Evolutionary conservation across 2,329 filamentous ascomycete genomes (phyloP).

Genomic region (Coniochaeta pulveracea): DNA sequence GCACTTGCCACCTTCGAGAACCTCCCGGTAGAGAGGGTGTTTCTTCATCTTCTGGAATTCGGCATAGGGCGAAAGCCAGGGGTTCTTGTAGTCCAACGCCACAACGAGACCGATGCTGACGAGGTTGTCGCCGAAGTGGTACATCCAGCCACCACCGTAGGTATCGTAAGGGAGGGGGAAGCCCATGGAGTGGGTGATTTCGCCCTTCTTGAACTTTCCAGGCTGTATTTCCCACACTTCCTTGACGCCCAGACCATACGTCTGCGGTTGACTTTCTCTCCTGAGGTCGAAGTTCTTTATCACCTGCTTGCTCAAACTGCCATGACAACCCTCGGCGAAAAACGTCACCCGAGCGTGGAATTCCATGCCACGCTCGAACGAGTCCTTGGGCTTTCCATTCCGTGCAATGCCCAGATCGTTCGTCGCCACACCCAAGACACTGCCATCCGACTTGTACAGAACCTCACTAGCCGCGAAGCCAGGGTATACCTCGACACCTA

Average conservation of each 20-base stretch:
- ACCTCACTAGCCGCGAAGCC: slow-evolving; percentile 93
- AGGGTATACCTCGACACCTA: slow-evolving; percentile 91
- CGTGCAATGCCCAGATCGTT: slow-evolving; percentile 84
- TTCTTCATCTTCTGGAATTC: slow-evolving; percentile 99
- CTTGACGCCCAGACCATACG: slow-evolving; percentile 88
- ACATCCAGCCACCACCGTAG: slow-evolving; percentile 98
- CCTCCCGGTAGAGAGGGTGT: slow-evolving; percentile 77
- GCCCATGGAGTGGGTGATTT: slow-evolving; percentile 83
- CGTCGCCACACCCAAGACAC: slow-evolving; percentile 87
- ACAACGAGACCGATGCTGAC: slow-evolving; percentile 87
- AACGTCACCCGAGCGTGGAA: slow-evolving; percentile 89
- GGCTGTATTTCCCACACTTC: slow-evolving; percentile 96
- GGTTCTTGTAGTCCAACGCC: slow-evolving; percentile 90
- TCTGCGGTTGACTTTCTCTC: slow-evolving; percentile 83
- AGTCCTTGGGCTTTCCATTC: slow-evolving; percentile 75
- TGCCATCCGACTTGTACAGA: slow-evolving; percentile 74
- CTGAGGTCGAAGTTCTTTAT: slow-evolving; percentile 89
- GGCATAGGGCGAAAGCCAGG: slow-evolving; percentile 87
- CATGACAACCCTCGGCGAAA: slow-evolving; percentile 91
- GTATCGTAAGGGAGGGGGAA: slow-evolving; percentile 82
- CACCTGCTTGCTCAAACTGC: slow-evolving; percentile 88
- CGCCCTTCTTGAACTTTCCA: slow-evolving; percentile 79
- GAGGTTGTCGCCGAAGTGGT: slow-evolving; percentile 96
- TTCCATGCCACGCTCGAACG: slow-evolving; percentile 95
- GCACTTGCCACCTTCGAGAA: slow-evolving; percentile 93